These are phyloP conservation scores for Vanilla planifolia DNA, from an alignment of 106 monocot genomes.

Conservation along the genomic window DNA sequence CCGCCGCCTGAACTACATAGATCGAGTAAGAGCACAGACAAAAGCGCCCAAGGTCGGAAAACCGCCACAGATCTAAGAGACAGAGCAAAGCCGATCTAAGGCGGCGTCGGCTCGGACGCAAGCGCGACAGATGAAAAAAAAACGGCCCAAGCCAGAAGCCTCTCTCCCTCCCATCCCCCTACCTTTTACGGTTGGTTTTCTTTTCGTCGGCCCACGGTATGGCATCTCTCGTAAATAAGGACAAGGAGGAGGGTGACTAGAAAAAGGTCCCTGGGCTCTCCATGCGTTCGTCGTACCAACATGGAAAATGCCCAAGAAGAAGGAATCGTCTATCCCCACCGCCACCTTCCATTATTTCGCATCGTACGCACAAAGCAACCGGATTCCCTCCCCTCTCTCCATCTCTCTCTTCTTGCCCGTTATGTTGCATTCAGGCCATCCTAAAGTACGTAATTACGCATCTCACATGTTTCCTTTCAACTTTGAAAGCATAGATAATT, in stretches of 20 bases:
- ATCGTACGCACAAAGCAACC: not conserved
- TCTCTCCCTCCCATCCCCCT: not conserved
- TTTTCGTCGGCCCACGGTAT: not conserved
- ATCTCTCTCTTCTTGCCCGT: too few species aligned
- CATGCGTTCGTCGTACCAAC: not conserved
- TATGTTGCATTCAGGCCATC: too few species aligned
- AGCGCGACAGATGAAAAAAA: not conserved
- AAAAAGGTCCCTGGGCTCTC: not conserved
- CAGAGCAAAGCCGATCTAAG: not conserved
- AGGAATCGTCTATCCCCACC: not conserved
- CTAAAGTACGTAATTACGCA: too few species aligned
- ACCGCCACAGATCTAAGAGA: not conserved
- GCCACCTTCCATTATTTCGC: conserved; percentile 1
- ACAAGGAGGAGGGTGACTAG: not conserved
- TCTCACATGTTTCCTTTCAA: too few species aligned
- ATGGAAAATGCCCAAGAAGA: not conserved
- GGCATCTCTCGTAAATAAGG: conserved; percentile 6
- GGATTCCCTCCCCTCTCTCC: too few species aligned
- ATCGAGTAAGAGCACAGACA: not conserved
- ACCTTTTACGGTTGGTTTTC: conserved; percentile 8
- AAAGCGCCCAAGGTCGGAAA: not conserved
- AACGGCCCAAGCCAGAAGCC: not conserved
- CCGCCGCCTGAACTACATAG: not conserved
- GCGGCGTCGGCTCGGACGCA: conserved; percentile 1
- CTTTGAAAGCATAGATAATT: too few species aligned